Conservation (phyloP, 306 rosid genomes). For the Begonia masoniana region DNA sequence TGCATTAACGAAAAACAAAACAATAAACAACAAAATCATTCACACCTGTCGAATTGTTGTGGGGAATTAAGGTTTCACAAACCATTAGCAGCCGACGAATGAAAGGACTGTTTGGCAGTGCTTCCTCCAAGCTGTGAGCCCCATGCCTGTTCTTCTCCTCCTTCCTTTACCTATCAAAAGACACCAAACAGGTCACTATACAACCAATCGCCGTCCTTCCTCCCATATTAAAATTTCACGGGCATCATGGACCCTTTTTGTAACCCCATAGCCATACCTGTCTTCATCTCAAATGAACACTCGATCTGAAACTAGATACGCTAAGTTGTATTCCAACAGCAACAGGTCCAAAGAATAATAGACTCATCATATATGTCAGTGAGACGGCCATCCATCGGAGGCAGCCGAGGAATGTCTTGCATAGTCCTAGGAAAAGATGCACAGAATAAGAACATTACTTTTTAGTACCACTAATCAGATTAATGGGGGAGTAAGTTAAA, state of each 20-base stretch:
- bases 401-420: conserved; percentile 16
- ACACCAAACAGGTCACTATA: conserved; percentile 30
- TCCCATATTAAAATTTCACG: conserved; percentile 54
- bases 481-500: conserved; percentile 8
- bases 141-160: conserved; percentile 22
- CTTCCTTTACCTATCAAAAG: conserved; percentile 25
- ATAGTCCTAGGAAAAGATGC: conserved; percentile 6
- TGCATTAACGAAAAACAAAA: conserved; percentile 12
- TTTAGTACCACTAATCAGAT: conserved; percentile 30
- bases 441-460: not conserved
- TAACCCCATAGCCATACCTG: conserved; percentile 38
- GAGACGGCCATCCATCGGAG: conserved; percentile 11
- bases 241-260: conserved; percentile 51
- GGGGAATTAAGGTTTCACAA: conserved; percentile 30
- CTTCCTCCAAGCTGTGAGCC: conserved; percentile 19
- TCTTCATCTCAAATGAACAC: conserved; percentile 35
- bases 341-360: conserved; percentile 20
- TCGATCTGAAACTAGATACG: conserved; percentile 46
- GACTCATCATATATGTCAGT: conserved; percentile 28
- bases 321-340: conserved; percentile 35
- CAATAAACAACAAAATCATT: conserved; percentile 21
- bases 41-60: conserved; percentile 30
- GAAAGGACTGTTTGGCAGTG: conserved; percentile 18
- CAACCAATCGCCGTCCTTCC: conserved; percentile 27
- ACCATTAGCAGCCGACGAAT: conserved; percentile 9